Conservation (phyloP, 169 alveolate species). For the Cryptosporidium parvum region DNA sequence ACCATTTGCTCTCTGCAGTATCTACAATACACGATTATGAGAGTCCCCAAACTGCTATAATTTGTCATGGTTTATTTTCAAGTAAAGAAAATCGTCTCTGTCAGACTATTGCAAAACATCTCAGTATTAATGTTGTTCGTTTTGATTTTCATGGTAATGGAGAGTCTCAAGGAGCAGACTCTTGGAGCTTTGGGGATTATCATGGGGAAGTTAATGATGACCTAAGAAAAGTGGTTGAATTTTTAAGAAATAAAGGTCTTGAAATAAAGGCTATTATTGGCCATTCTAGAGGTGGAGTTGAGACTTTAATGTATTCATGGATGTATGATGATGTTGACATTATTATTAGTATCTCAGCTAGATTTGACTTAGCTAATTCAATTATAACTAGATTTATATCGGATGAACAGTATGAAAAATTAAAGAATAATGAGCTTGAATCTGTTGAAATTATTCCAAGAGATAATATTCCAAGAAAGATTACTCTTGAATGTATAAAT, state of each 20-base stretch:
- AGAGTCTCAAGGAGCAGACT: conserved; percentile 78
- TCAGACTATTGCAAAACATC: conserved; percentile 72
- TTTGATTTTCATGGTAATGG: conserved; percentile 82
- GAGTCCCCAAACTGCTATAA: conserved; percentile 49
- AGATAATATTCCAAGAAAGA: conserved; percentile 67
- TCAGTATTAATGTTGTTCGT: conserved; percentile 71
- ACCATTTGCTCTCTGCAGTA: conserved; percentile 57
- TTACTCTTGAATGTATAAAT: conserved; percentile 54
- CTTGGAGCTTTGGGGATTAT: conserved; percentile 80
- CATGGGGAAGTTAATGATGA: conserved; percentile 77
- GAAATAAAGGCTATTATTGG: conserved; percentile 75
- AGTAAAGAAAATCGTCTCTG: conserved; percentile 72
- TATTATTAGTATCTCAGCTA: conserved; percentile 76
- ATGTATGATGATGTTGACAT: conserved; percentile 78
- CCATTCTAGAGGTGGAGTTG: conserved; percentile 81
- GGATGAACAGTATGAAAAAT: conserved; percentile 9
- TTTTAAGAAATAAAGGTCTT: conserved; percentile 56
- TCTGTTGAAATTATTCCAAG: conserved; percentile 65
- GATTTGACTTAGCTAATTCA: conserved; percentile 77
- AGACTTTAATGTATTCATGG: conserved; percentile 78
- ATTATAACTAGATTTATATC: conserved; percentile 40
- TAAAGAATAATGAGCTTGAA: conserved; percentile 37
- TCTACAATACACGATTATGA: conserved; percentile 49
- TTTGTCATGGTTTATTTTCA: conserved; percentile 67
- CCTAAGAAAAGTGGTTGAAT: conserved; percentile 70